Conservation (phyloP, 202 grass and related monocot species). For the Hordeum pubiflorum region DNA sequence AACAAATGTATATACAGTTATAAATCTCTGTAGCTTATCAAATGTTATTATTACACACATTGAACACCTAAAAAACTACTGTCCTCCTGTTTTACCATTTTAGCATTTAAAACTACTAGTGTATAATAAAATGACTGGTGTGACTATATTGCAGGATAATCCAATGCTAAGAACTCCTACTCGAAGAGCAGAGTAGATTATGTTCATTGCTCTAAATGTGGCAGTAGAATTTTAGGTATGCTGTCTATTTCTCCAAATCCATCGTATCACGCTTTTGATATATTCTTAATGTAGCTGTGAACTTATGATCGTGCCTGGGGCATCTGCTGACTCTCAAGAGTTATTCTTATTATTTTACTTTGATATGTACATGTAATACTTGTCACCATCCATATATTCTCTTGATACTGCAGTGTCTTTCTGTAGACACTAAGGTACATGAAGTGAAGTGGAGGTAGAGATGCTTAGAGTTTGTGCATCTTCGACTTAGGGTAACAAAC, state of each 20-base stretch:
- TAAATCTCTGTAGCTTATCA: background rate
- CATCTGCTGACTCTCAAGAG: background rate
- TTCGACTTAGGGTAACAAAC: background rate
- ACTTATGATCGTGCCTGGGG: background rate
- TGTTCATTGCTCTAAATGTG: slow-evolving; percentile 16
- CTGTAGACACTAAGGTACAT: background rate
- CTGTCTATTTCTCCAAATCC: background rate
- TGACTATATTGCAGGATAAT: slow-evolving; percentile 47
- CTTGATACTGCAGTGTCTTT: background rate
- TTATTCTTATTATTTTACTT: background rate
- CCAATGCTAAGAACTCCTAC: slow-evolving; percentile 43
- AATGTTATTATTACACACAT: background rate
- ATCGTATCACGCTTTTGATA: background rate
- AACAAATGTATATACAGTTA: background rate
- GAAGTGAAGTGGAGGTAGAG: background rate
- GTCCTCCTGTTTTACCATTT: background rate
- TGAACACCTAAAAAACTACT: background rate
- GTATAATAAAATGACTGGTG: slow-evolving; percentile 20
- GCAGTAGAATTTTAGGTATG: slow-evolving; percentile 34
- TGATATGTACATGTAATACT: slow-evolving; percentile 1
- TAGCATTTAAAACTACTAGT: background rate
- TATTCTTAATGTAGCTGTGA: slow-evolving; percentile 12
- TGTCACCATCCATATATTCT: background rate
- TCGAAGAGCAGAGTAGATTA: slow-evolving; percentile 43
- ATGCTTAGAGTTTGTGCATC: background rate